Percentiles rank a stretch among this genome's conserved stretches.
phyloP scores from a whole-genome alignment of 192 early-diverging fungal species.

The Coemansia sp. region DNA sequence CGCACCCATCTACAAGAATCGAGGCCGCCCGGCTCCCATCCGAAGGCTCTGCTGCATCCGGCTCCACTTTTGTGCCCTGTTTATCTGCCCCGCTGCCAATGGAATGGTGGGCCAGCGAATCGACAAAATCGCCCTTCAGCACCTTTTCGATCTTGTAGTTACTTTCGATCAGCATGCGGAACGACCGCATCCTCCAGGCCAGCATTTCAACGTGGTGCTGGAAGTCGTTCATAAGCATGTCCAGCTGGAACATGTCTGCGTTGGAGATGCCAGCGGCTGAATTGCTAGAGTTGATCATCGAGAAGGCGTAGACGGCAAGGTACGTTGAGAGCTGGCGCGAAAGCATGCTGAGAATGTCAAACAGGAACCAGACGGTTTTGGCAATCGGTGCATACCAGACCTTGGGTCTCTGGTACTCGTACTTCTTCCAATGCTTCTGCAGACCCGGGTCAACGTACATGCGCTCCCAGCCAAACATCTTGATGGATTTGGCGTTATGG shows the following conservation, averaged over 20 bases:
- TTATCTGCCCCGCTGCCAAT: not conserved
- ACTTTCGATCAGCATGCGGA: constrained; percentile 4
- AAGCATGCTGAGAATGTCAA: constrained; percentile 11
- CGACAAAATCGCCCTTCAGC: constrained; percentile 27
- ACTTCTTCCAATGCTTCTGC: constrained; percentile 8
- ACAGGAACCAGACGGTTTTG: constrained; percentile 13
- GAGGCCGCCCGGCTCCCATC: not conserved
- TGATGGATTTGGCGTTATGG: constrained; percentile 30
- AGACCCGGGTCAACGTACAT: constrained; percentile 32
- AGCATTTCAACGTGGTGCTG: constrained; percentile 7
- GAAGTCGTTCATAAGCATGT: constrained; percentile 12
- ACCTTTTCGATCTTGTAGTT: constrained; percentile 18
- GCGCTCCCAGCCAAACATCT: constrained; percentile 50
- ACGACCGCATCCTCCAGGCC: not conserved
- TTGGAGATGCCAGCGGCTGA: constrained; percentile 10
- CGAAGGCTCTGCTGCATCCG: not conserved
- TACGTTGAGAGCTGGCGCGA: constrained; percentile 19
- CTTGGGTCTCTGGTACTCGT: not conserved
- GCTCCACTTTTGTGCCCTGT: not conserved
- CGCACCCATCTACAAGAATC: constrained; percentile 20
- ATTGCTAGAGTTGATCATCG: constrained; percentile 1
- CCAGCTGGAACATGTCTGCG: constrained; percentile 32
- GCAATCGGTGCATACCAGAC: constrained; percentile 40
- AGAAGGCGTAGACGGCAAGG: constrained; percentile 16
- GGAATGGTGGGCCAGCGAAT: constrained; percentile 6